Evolutionary conservation across 2,329 filamentous ascomycete species (phyloP).

Genomic region (Cladosporium cucumerinum): DNA sequence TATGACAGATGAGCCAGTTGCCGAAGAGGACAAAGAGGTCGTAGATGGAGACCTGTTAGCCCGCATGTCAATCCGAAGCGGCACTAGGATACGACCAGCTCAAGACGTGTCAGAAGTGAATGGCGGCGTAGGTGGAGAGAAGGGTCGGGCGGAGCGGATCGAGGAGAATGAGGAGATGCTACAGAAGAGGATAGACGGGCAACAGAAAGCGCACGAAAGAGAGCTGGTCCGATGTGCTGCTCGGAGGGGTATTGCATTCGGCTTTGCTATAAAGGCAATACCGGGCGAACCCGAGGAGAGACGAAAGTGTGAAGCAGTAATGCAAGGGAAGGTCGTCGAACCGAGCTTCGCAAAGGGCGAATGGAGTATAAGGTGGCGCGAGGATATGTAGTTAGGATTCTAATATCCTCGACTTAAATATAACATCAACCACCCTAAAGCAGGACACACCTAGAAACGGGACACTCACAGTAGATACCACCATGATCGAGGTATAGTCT

Average conservation of each 20-base stretch:
- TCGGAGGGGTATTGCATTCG: conserved; percentile 57
- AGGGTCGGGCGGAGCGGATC: conserved; percentile 52
- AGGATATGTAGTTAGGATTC: neutral
- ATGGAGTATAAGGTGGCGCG: conserved; percentile 38
- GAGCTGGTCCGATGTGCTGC: conserved; percentile 62
- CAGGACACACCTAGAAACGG: no score
- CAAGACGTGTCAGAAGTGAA: conserved; percentile 52
- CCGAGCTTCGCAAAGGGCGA: conserved; percentile 60
- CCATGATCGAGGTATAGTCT: no score
- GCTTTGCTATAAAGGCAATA: conserved; percentile 37
- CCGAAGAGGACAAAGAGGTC: conserved; percentile 14
- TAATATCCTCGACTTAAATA: no score
- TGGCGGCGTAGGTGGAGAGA: conserved; percentile 55
- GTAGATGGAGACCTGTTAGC: conserved; percentile 4
- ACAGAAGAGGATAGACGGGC: conserved; percentile 48
- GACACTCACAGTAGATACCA: no score
- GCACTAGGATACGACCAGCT: conserved; percentile 34
- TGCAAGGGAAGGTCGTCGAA: conserved; percentile 58
- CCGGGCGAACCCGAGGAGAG: conserved; percentile 18
- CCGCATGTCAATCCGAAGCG: conserved; percentile 9
- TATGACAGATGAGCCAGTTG: conserved; percentile 28
- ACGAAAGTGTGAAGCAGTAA: conserved; percentile 53
- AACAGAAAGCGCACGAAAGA: conserved; percentile 46
- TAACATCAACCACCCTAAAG: no score
- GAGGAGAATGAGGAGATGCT: conserved; percentile 52